Base-by-base conservation (phyloP, 2,329 filamentous ascomycete genomes). In the Neofusicoccum parvum region DNA sequence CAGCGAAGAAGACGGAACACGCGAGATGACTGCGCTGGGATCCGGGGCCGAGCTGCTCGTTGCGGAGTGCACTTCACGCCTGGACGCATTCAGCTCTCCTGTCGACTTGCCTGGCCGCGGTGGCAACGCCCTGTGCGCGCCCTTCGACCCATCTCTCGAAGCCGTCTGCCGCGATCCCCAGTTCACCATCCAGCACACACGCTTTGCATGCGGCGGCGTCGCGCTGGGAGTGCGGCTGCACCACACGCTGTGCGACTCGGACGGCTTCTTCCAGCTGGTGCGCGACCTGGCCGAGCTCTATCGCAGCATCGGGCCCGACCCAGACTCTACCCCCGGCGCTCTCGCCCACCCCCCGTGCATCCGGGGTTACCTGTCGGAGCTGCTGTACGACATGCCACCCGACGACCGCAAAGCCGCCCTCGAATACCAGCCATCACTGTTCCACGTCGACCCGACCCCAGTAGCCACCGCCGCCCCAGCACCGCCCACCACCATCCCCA, bases 201-300 rank as follows among this genome's bases (percentile, higher is more conserved):
- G 46, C 2, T 64, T 64, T n/a, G 60, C 60, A 3, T 64, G 60
- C 23, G 60, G 60, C 36, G 17, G 27, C 14, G 37, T 37, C 3
- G 37, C 48, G 14, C 45, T 64, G 5, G 60, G 60, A 3, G 4
- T 64, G 23, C 49, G 48, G 14, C 10, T 39, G 1, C 23, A 15
- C 14, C 60, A 64, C 39, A 37, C 27, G 3, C 14, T 64, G 7
- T 20, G 27, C 20, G 60, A 43, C 23, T 36, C 60, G 2, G 60
- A 64, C 2, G 60, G 48, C 0, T 64, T 53, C 32, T 64, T 64
- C 37, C 48, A 45, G 20, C 14, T 64, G 36, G 27, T 10, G n/a
- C 60, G 49, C 12, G 48, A 64, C 48, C 39, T 64, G 3, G 60
- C 60, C 2, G 60, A 45, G 10, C 2, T 64, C 9, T 54, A 54